Base-by-base conservation (phyloP, 768 basidiomycete genomes). In the Naganishia vishniacii region DNA sequence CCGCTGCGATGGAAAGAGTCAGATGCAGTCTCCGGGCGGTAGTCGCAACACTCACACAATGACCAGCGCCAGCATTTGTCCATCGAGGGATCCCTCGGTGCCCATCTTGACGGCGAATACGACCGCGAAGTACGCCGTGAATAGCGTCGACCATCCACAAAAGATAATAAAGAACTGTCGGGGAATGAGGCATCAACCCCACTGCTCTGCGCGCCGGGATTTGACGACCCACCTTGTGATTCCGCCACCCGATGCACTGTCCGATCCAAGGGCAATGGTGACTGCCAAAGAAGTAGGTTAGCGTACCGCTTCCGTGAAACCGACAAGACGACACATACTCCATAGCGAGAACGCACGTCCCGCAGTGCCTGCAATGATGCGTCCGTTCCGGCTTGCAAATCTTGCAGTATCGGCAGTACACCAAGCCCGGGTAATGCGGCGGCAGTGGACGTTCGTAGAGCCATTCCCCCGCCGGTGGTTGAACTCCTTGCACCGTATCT, bases 191-290 rank as follows among this genome's bases (percentile, higher is more conserved):
- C n/a, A n/a, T n/a, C n/a, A n/a, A n/a, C n/a, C n/a, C n/a, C n/a
- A n/a, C n/a, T n/a, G n/a, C n/a, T n/a, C n/a, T n/a, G n/a, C n/a
- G n/a, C n/a, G n/a, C n/a, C n/a, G n/a, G 42, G 42, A 20, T 18
- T 8, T 20, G 34, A 25, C 13, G 20, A 61, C 81, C 23, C 64
- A 87, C 89, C 78, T 91, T 91, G 69, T 93, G 88, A 73, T 97
- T 97, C 41, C 84, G 83, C 56, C 91, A 92, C 12, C 92, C 92
- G 20, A 95, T 89, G 68, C 92, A 97, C 71, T 91, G 89, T 12
- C 92, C 92, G 59, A 97, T 86, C 92, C 91, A 88, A 84, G 70
- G 48, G 59, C 65, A 75, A 20, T 77, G 74, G 59, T 77, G 73
- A 71, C 51, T 41, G 34, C 20, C 34, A 46, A 23, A 37, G 8